These are phyloP conservation scores for Cytospora paraplurivora DNA, from an alignment of 2,329 filamentous ascomycete species.

Conservation along the genomic window DNA sequence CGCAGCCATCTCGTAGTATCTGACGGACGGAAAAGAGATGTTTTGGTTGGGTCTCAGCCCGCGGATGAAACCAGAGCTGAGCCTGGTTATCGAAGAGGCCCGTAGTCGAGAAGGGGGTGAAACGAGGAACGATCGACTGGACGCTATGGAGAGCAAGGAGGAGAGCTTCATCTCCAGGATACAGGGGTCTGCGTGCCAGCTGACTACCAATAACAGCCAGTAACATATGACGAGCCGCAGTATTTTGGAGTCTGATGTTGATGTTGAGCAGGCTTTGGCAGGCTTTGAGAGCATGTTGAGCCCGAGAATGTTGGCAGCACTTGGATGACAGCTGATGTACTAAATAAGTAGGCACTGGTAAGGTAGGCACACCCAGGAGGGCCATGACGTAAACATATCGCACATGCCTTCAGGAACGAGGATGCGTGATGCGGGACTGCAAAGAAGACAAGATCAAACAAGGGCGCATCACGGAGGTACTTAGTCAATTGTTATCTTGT, in stretches of 20 bases:
- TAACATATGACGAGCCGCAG: not conserved
- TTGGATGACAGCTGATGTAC: too few relatives aligned
- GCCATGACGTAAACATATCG: too few relatives aligned
- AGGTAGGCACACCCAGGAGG: too few relatives aligned
- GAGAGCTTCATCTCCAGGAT: slow-evolving; percentile 3
- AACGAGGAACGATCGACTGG: not conserved
- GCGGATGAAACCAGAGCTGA: not conserved
- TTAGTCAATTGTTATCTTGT: too few relatives aligned
- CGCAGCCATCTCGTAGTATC: slow-evolving; percentile 5
- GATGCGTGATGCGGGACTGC: too few relatives aligned
- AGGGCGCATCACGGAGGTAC: too few relatives aligned
- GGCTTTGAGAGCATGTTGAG: too few relatives aligned
- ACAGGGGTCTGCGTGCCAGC: not conserved
- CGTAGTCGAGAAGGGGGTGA: not conserved
- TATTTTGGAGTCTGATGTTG: not conserved
- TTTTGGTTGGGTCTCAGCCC: not conserved
- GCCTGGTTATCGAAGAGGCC: not conserved
- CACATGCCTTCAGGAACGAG: too few relatives aligned
- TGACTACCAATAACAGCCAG: not conserved
- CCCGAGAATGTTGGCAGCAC: too few relatives aligned
- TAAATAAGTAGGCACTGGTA: too few relatives aligned
- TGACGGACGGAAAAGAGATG: not conserved
- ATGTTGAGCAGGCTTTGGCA: not conserved
- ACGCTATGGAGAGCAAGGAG: not conserved
- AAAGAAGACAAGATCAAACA: too few relatives aligned